Conservation (phyloP, 2,329 filamentous ascomycete genomes). For the Hirsutella thompsonii region DNA sequence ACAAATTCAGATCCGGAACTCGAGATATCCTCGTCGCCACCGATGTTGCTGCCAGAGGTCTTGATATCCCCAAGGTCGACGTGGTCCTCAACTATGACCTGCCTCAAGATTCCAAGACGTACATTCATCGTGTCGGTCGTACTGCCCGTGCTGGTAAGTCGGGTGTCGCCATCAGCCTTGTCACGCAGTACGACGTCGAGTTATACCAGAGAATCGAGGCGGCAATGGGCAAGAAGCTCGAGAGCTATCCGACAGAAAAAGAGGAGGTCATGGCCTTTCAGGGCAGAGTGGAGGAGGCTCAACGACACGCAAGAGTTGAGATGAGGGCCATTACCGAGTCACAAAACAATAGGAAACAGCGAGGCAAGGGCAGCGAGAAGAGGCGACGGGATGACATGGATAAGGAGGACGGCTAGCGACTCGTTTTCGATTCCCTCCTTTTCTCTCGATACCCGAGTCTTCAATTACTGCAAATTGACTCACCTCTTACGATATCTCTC, state of each 20-base stretch:
- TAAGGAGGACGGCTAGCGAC: conserved; percentile 44
- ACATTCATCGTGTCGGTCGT: conserved; percentile 79
- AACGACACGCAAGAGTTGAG: conserved; percentile 63
- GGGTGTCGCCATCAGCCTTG: conserved; percentile 66
- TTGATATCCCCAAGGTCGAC: conserved; percentile 88
- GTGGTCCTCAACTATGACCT: conserved; percentile 78
- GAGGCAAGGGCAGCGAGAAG: conserved; percentile 24
- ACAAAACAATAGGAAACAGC: conserved; percentile 43
- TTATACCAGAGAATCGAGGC: conserved; percentile 72
- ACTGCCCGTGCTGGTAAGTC: conserved; percentile 79
- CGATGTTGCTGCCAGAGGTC: conserved; percentile 83
- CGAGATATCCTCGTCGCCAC: conserved; percentile 84
- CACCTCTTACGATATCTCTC: too few relatives aligned
- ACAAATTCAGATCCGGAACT: conserved; percentile 75
- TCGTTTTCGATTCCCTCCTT: neutral
- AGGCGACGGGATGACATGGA: conserved; percentile 55
- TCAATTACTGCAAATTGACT: neutral
- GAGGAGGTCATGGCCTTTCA: conserved; percentile 79
- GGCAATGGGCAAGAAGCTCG: conserved; percentile 64
- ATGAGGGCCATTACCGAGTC: conserved; percentile 72
- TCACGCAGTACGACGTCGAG: conserved; percentile 81
- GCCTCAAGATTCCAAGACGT: conserved; percentile 76
- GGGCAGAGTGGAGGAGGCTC: conserved; percentile 67
- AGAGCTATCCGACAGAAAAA: conserved; percentile 56
- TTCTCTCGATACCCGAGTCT: neutral